Conservation (phyloP, 2,329 filamentous ascomycete species). For the Periconia sp. region DNA sequence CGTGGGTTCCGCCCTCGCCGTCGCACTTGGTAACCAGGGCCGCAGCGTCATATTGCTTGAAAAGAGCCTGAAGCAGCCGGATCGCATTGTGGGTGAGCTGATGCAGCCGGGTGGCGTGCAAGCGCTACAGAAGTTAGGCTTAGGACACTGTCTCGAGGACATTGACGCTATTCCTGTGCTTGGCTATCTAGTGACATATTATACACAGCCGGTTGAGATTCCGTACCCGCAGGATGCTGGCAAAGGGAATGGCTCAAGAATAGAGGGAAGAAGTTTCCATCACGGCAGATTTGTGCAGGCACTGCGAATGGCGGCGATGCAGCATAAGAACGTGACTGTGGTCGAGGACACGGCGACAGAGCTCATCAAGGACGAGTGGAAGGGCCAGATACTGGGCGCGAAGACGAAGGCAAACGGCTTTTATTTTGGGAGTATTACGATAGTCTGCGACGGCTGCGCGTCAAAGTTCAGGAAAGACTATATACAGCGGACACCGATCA, state of each 20-base stretch:
- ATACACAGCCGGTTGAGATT: slow-evolving; percentile 73
- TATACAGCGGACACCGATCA: slow-evolving; percentile 67
- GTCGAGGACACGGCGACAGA: slow-evolving; percentile 83
- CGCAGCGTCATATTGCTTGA: slow-evolving; percentile 88
- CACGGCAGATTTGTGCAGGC: slow-evolving; percentile 89
- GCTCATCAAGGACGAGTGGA: slow-evolving; percentile 71
- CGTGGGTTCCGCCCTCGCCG: not conserved
- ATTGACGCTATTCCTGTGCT: slow-evolving; percentile 82
- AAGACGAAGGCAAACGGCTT: slow-evolving; percentile 69
- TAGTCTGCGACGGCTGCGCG: slow-evolving; percentile 87
- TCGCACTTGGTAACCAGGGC: slow-evolving; percentile 62
- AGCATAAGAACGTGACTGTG: slow-evolving; percentile 80
- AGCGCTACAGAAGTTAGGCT: slow-evolving; percentile 77
- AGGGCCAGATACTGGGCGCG: slow-evolving; percentile 78
- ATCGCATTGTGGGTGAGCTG: slow-evolving; percentile 92
- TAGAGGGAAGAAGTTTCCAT: slow-evolving; percentile 80
- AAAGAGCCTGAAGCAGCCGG: slow-evolving; percentile 83
- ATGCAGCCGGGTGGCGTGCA: slow-evolving; percentile 87
- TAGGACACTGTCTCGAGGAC: slow-evolving; percentile 78
- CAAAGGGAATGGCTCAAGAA: slow-evolving; percentile 19
- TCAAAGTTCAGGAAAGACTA: slow-evolving; percentile 86
- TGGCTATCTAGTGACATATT: slow-evolving; percentile 86
- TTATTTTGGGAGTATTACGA: slow-evolving; percentile 84
- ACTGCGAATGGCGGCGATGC: slow-evolving; percentile 74
- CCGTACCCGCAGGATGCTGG: slow-evolving; percentile 70